Evolutionary conservation across 2,329 filamentous ascomycete species (phyloP), one percentile per base, ranked within the genome.

Genomic region (Calonectria ilicicola): DNA sequence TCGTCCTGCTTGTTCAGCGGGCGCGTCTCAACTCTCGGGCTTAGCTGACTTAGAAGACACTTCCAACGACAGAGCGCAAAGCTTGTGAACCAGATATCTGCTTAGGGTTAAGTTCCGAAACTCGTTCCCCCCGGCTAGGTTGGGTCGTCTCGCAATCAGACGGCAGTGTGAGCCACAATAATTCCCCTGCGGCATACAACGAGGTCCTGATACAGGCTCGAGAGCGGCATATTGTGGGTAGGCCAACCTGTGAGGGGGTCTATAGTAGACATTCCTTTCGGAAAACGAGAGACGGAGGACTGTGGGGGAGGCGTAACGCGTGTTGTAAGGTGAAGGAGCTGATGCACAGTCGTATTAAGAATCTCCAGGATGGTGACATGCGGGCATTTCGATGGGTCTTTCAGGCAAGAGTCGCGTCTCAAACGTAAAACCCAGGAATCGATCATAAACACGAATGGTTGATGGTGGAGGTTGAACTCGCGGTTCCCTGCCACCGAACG

Each of bases 101-200:
- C 90, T 94, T 98, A 98, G 96, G 96, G 96, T 98, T 98, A 98
- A 96, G 94, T 96, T 96, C 94, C 95, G 92, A 93, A 85, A 87
- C 85, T 87, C 87, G 88, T 91, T 93, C 90, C 89, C 53, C 90
- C 85, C 86, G 81, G 82, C 76, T 76, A 68, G 76, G 80, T 84
- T 83, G 85, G 86, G 83, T 84, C 82, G 81, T 82, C 82, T 75
- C 81, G 78, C 79, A 81, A n/a, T 80, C 80, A 76, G 81, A 84
- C 83, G 80, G 83, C 82, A 76, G 73, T 78, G 74, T 53, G 71
- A 74, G 69, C 79, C 84, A 81, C 81, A 82, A 83, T 82, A 80
- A 72, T 82, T 87, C 86, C 80, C 79, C 79, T 88, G 86, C 88
- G 80, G 87, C 88, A 82, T 82, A 83, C 83, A 79, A 81, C 81